Evolutionary conservation across 2,329 filamentous ascomycete genomes (phyloP), one percentile per base, ranked within the genome.

Genomic region (Colletotrichum brevisporum): DNA sequence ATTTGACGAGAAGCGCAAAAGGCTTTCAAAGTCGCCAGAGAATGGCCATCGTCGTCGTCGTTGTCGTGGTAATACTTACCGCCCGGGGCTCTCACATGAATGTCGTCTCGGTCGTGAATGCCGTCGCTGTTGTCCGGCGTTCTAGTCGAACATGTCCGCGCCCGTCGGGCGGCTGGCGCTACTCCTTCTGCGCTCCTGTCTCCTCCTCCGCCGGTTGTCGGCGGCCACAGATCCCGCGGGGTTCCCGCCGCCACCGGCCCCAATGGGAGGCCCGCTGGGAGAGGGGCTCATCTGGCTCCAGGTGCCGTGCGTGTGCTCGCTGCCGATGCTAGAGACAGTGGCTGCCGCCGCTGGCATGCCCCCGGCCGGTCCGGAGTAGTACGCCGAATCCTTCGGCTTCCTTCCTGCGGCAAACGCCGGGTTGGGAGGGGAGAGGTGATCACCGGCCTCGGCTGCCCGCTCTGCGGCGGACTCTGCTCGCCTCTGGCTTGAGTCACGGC

Each of bases 351-450:
- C 76, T 2, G 82, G 79, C 8, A 75, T 74, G 81, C 83, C n/a
- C 83, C 80, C 16, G 82, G 82, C 3, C 82, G 81, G 68, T 6
- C 86, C 87, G 3, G 87, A 89, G 74, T 89, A 90, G 73, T 91
- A 90, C 9, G 87, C 87, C 52, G 87, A 89, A 74, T 91, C 89
- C 73, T 90, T 91, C 2, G 78, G 77, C 12, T 78, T 81, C 73
- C 83, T 83, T 67, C 82, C 80, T 0, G 83, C 83, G 5, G 88
- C 86, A 74, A 88, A 89, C 6, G 86, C 82, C 10, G 89, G 87
- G 64, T 86, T 84, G 0, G 89, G 88, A 2, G 88, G 88, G 12
- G 84, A 84, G 2, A 90, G 75, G 5, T 85, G 81, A 18, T 79
- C 64, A 31, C 65, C 74, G 21, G 76, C 78, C 52, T 86, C 85